Conservation (phyloP, 192 early-diverging fungal species). For the Oehlia diaphana region DNA sequence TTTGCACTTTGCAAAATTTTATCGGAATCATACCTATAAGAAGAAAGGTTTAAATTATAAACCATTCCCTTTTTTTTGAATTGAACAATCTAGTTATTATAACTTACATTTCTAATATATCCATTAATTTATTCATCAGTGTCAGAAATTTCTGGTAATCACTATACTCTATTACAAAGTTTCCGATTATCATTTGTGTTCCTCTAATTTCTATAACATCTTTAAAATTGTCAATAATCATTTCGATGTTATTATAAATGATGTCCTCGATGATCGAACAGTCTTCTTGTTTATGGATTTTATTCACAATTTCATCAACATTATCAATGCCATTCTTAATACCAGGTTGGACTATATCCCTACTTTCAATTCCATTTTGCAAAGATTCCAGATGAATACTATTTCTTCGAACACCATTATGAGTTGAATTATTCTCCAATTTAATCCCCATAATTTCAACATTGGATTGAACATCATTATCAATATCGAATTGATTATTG, state of each 20-base stretch:
- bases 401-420: neutral
- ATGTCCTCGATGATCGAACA: neutral
- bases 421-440: neutral
- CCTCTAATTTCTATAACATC: neutral
- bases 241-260: neutral
- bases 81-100: neutral
- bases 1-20: neutral
- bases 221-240: neutral
- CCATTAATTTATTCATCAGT: neutral
- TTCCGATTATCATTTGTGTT: neutral
- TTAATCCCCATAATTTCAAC: neutral
- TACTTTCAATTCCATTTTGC: neutral
- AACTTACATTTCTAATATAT: neutral
- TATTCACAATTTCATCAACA: neutral
- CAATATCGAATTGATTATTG: neutral
- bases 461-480: neutral
- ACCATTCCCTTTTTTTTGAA: too few species aligned
- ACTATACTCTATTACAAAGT: neutral
- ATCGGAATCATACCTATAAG: neutral
- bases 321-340: neutral
- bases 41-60: neutral
- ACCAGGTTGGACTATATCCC: neutral
- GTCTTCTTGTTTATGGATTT: neutral
- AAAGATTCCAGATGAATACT: neutral
- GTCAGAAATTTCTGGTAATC: neutral